phyloP scores from a whole-genome alignment of 179 eudicot species.

The Dionaea muscipula region DNA sequence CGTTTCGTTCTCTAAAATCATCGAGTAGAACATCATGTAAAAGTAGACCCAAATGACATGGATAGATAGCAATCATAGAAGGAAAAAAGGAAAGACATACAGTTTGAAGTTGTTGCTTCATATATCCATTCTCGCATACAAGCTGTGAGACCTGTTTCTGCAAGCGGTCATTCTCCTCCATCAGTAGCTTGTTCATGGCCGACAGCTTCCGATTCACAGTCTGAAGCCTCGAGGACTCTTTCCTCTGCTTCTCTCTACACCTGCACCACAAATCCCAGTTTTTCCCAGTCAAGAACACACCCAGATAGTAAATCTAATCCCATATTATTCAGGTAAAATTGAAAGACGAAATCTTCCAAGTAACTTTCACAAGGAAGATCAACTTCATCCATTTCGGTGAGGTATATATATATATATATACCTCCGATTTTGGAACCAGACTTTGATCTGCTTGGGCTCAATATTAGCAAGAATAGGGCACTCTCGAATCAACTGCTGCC shows the following conservation, averaged over 20 bases:
- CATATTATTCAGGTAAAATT: too few species aligned
- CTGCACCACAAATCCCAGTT: slow-evolving; percentile 16
- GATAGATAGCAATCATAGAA: slow-evolving; percentile 1
- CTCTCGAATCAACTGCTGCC: slow-evolving; percentile 45
- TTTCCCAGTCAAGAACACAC: neutral
- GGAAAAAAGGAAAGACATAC: slow-evolving; percentile 30
- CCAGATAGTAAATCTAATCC: neutral
- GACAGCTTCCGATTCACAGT: slow-evolving; percentile 65
- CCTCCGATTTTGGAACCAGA: slow-evolving; percentile 57
- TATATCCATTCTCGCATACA: slow-evolving; percentile 73
- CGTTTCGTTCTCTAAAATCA: neutral
- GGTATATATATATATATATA: slow-evolving; percentile 10
- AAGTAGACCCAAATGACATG: neutral
- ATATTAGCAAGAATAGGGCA: slow-evolving; percentile 42
- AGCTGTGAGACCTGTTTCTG: slow-evolving; percentile 91
- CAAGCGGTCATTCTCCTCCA: slow-evolving; percentile 94
- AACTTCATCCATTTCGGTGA: too few species aligned
- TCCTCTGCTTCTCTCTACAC: slow-evolving; percentile 88
- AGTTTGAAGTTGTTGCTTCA: slow-evolving; percentile 78
- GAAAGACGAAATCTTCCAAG: too few species aligned
- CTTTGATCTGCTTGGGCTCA: slow-evolving; percentile 53
- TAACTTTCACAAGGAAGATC: too few species aligned
- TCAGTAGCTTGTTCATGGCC: slow-evolving; percentile 84
- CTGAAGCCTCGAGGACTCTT: slow-evolving; percentile 71
- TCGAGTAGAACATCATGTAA: neutral